Conservation (phyloP, 768 basidiomycete genomes). For the Kwoniella dejecticola region DNA sequence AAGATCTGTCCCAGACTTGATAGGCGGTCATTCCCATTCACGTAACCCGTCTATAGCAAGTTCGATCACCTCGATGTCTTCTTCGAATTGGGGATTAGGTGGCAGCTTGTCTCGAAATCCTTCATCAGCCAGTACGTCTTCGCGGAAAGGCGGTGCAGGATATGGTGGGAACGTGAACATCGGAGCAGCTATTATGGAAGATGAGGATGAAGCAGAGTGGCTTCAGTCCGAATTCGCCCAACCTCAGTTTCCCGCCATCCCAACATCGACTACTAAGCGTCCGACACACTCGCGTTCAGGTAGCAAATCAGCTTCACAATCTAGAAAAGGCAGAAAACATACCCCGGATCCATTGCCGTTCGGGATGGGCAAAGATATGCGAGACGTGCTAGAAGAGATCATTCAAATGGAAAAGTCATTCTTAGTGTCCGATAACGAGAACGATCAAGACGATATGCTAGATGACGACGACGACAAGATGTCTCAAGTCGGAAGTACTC, state of each 20-base stretch:
- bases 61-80: constrained; percentile 34
- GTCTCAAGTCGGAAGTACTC: constrained; percentile 1
- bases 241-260: constrained; percentile 13
- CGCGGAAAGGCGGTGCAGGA: constrained; percentile 21
- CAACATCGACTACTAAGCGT: constrained; percentile 8
- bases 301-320: constrained; percentile 6
- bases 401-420: constrained; percentile 54
- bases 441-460: constrained; percentile 18
- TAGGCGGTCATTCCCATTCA: constrained; percentile 29
- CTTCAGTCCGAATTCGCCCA: constrained; percentile 22
- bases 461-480: constrained; percentile 20
- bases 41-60: constrained; percentile 39
- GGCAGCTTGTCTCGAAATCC: constrained; percentile 37
- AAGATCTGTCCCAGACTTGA: constrained; percentile 44
- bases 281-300: constrained; percentile 10
- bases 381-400: constrained; percentile 54
- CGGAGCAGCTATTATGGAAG: constrained; percentile 41
- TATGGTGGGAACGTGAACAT: constrained; percentile 29
- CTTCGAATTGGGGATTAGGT: constrained; percentile 28
- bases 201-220: constrained; percentile 47
- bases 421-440: constrained; percentile 36
- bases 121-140: constrained; percentile 34
- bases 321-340: constrained; percentile 21
- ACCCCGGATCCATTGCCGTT: constrained; percentile 30
- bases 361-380: constrained; percentile 53